A percentile compares a stretch with the other conserved stretches of the same genome.
These are phyloP conservation scores for Protea cynaroides DNA, from an alignment of 164 flowering plant species.

Conservation along the genomic window DNA sequence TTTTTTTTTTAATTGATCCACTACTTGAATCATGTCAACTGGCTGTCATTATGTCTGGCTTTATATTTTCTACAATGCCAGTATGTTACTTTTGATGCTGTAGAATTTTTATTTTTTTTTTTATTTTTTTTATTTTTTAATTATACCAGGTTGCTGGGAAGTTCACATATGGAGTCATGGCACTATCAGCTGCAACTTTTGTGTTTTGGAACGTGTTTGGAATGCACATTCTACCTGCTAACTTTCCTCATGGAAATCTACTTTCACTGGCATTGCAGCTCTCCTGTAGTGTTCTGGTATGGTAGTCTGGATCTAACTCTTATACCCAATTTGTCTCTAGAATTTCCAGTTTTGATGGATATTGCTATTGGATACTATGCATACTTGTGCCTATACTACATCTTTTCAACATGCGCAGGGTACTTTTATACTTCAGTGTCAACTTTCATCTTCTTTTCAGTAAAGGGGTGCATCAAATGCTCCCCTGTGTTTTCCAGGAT, in stretches of 20 bases:
- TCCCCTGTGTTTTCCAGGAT: too few species aligned
- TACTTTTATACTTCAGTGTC: too few species aligned
- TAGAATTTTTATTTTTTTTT: too few species aligned
- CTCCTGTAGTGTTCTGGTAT: constrained; percentile 96
- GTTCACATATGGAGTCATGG: constrained; percentile 97
- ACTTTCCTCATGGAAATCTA: constrained; percentile 56
- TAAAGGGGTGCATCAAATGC: too few species aligned
- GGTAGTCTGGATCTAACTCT: constrained; percentile 1
- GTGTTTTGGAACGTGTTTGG: constrained; percentile 86
- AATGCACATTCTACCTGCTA: constrained; percentile 54
- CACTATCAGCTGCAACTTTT: constrained; percentile 91
- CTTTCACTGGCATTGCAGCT: constrained; percentile 94
- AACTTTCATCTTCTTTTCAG: too few species aligned
- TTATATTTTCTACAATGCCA: not conserved
- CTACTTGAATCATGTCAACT: not conserved
- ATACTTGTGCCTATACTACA: too few species aligned
- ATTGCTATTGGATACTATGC: too few species aligned
- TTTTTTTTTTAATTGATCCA: not conserved
- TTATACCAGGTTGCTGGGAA: constrained; percentile 74
- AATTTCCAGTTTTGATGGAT: too few species aligned
- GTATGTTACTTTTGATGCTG: not conserved
- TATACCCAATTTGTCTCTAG: too few species aligned
- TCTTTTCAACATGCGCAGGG: too few species aligned
- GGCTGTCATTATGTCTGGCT: not conserved
- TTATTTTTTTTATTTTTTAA: too few species aligned